phyloP scores from a whole-genome alignment of 2,329 filamentous ascomycete genomes.

The Stachybotrys elegans region DNA sequence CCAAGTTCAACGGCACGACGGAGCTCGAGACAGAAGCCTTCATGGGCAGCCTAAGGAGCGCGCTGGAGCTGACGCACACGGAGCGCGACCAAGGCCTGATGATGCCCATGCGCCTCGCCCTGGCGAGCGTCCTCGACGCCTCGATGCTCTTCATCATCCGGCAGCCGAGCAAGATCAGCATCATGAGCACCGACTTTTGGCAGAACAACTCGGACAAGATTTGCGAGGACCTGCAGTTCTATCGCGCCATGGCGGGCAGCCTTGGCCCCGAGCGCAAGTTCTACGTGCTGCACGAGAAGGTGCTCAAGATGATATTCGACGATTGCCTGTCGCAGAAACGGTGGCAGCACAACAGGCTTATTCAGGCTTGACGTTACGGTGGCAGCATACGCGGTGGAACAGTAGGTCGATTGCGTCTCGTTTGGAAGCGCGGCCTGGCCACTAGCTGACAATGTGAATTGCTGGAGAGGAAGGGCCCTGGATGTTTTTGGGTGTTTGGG shows the following conservation, averaged over 20 bases:
- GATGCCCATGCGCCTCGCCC: conserved; percentile 23
- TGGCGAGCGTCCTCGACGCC: conserved; percentile 24
- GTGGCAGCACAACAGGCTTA: too few relatives aligned
- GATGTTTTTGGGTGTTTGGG: too few relatives aligned
- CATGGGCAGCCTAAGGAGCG: conserved; percentile 19
- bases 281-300: conserved; percentile 12
- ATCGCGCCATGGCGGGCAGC: conserved; percentile 9
- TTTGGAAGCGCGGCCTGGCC: too few relatives aligned
- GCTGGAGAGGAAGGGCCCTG: too few relatives aligned
- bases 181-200: conserved; percentile 20
- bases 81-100: conserved; percentile 17
- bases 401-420: too few relatives aligned
- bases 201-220: conserved; percentile 15
- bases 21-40: conserved; percentile 15
- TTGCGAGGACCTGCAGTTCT: conserved; percentile 20
- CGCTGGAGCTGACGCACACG: conserved; percentile 22
- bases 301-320: conserved; percentile 15
- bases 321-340: too few relatives aligned
- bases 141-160: conserved; percentile 17
- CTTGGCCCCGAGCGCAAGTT: conserved; percentile 6
- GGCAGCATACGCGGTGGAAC: too few relatives aligned
- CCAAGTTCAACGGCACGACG: conserved; percentile 11
- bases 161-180: conserved; percentile 14
- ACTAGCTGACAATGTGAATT: too few relatives aligned
- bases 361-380: too few relatives aligned